Conservation (phyloP, 139 green algal genomes). For the Haematococcus lacustris region DNA sequence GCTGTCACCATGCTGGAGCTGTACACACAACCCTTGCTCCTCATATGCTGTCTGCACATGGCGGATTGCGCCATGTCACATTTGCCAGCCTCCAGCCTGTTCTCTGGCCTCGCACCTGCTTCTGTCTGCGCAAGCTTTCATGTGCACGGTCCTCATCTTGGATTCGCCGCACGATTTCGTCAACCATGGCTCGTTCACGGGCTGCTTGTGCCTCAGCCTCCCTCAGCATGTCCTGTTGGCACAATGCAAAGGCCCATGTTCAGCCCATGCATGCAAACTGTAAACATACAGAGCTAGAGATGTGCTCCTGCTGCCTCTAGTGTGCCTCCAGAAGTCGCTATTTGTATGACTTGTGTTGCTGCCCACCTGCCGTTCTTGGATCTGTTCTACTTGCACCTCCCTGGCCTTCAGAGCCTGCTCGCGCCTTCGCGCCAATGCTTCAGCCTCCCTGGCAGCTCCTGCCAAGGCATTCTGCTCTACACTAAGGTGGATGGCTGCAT, state of each 20-base stretch:
- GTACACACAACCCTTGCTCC: too few relatives aligned
- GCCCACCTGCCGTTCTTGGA: constrained; percentile 25
- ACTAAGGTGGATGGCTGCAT: constrained; percentile 28
- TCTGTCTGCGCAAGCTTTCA: constrained; percentile 1
- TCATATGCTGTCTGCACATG: too few relatives aligned
- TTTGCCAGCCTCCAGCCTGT: too few relatives aligned
- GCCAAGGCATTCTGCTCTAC: constrained; percentile 13
- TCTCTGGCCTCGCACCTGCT: too few relatives aligned
- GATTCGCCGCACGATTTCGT: constrained; percentile 69
- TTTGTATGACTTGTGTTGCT: too few relatives aligned
- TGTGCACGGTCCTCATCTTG: constrained; percentile 55
- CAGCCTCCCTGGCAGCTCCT: constrained; percentile 15
- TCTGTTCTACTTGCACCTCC: constrained; percentile 43
- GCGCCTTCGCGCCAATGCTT: constrained; percentile 20
- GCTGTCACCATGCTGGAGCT: too few relatives aligned
- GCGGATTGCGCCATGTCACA: too few relatives aligned
- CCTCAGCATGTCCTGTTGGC: constrained; percentile 38
- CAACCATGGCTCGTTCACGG: constrained; percentile 63
- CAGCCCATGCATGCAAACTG: too few relatives aligned
- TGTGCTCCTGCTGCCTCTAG: too few relatives aligned
- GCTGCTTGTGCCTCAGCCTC: constrained; percentile 57
- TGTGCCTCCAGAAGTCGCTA: too few relatives aligned
- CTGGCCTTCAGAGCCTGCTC: constrained; percentile 22
- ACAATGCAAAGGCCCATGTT: too few relatives aligned
- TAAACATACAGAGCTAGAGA: too few relatives aligned